Evolutionary conservation across 2,329 filamentous ascomycete species (phyloP).

Genomic region (Botrytis squamosa): DNA sequence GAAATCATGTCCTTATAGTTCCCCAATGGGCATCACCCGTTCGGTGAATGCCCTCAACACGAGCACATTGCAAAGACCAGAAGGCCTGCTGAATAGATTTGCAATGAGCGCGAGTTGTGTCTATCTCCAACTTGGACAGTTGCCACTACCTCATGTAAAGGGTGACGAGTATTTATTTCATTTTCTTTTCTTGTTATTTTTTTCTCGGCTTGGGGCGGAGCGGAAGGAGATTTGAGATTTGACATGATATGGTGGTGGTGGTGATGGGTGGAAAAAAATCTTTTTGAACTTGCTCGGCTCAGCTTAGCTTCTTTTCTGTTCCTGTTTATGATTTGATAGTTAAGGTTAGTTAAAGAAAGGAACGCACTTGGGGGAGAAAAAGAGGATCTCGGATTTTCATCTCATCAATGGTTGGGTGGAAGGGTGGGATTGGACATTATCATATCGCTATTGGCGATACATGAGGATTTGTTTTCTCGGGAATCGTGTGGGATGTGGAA

Average conservation of each 20-base stretch:
- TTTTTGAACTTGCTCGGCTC: background rate
- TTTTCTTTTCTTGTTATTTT: constrained; percentile 1
- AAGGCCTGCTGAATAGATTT: background rate
- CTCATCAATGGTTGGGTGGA: background rate
- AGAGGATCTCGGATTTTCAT: background rate
- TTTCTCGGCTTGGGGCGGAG: background rate
- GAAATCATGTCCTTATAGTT: background rate
- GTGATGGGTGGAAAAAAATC: background rate
- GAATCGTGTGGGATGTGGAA: background rate
- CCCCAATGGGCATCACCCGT: background rate
- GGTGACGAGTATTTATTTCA: background rate
- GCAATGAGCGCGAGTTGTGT: background rate
- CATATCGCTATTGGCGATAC: background rate
- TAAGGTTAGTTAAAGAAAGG: constrained; percentile 4
- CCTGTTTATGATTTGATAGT: constrained; percentile 13
- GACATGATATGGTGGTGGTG: background rate
- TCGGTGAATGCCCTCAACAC: background rate
- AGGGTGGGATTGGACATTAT: background rate
- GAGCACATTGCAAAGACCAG: background rate
- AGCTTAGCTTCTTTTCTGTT: background rate
- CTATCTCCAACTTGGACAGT: background rate
- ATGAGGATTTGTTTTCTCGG: background rate
- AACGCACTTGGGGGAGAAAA: background rate
- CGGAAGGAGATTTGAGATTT: constrained; percentile 1
- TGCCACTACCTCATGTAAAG: background rate